A percentile compares a stretch with the other conserved stretches of the same genome.
Evolutionary conservation across 2,329 filamentous ascomycete species (phyloP).

Genomic region (Hypoxylon sp.): DNA sequence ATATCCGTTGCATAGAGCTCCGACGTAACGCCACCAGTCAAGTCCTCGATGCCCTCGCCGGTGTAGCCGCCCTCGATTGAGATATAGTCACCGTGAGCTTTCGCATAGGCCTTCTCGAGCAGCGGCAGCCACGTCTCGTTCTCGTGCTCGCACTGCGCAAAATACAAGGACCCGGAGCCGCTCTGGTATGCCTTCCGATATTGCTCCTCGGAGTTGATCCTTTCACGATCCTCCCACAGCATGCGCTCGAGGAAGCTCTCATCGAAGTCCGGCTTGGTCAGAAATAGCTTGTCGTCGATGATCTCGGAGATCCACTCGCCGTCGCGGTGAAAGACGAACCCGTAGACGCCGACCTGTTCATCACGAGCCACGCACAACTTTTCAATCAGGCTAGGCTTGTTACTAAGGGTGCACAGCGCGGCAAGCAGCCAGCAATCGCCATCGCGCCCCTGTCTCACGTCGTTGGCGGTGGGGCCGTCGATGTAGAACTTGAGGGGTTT

Average conservation of each 20-base stretch:
- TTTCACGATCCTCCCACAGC: conserved; percentile 59
- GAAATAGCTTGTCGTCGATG: conserved; percentile 68
- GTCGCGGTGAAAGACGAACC: conserved; percentile 86
- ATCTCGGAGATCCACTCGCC: conserved; percentile 76
- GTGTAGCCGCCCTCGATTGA: conserved; percentile 76
- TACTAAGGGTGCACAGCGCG: conserved; percentile 80
- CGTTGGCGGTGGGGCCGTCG: conserved; percentile 79
- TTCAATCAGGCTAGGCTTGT: conserved; percentile 78
- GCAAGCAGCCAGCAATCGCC: conserved; percentile 92
- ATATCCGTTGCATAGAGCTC: conserved; percentile 76
- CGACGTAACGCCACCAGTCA: conserved; percentile 74
- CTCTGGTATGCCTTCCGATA: conserved; percentile 74
- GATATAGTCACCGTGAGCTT: conserved; percentile 79
- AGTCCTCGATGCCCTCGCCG: conserved; percentile 69
- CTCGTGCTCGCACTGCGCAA: conserved; percentile 74
- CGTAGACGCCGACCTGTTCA: conserved; percentile 81
- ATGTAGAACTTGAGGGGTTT: conserved; percentile 79
- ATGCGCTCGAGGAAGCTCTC: conserved; percentile 64
- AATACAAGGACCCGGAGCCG: conserved; percentile 76
- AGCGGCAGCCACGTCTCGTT: conserved; percentile 81
- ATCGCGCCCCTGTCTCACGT: conserved; percentile 81
- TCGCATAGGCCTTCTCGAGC: conserved; percentile 79
- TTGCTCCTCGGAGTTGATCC: conserved; percentile 66
- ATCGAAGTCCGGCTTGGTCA: conserved; percentile 71
- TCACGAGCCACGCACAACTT: conserved; percentile 78